These are phyloP conservation scores for Xylariomycetidae sp. DNA, from an alignment of 2,329 filamentous ascomycete genomes.

Conservation along the genomic window DNA sequence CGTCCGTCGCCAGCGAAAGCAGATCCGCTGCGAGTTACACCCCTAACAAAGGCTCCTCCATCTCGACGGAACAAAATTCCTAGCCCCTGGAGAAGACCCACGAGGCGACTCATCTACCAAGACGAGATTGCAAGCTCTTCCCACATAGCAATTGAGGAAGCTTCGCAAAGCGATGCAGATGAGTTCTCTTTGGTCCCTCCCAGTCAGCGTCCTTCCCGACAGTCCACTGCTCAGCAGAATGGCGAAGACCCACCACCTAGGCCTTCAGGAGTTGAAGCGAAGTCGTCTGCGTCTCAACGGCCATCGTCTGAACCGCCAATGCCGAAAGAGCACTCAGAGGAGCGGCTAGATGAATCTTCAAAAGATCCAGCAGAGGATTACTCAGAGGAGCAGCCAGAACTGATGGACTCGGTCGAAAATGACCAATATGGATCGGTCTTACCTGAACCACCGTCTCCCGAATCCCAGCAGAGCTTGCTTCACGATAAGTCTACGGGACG, in stretches of 20 bases:
- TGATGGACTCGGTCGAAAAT: too few relatives aligned
- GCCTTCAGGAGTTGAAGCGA: too few relatives aligned
- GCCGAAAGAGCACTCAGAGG: not conserved
- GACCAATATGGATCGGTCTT: not conserved
- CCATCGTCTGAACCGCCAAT: not conserved
- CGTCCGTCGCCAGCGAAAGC: slow-evolving; percentile 35
- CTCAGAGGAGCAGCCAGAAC: not conserved
- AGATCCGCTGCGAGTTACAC: not conserved
- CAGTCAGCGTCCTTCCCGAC: too few relatives aligned
- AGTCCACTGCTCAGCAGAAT: too few relatives aligned
- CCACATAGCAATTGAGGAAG: slow-evolving; percentile 28
- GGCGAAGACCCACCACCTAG: too few relatives aligned
- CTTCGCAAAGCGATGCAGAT: slow-evolving; percentile 18
- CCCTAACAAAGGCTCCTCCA: slow-evolving; percentile 9
- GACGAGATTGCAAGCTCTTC: slow-evolving; percentile 26
- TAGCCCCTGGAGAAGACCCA: slow-evolving; percentile 36
- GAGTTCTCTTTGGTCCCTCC: too few relatives aligned
- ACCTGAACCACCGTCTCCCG: slow-evolving; percentile 1
- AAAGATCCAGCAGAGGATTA: not conserved
- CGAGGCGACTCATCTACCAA: slow-evolving; percentile 25
- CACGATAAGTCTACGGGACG: slow-evolving; percentile 6
- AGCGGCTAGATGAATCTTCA: not conserved
- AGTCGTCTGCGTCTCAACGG: not conserved
- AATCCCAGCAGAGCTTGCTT: not conserved
- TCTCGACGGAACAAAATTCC: slow-evolving; percentile 30